These are phyloP conservation scores for Schizopora paradoxa DNA, from an alignment of 1,284 basidiomycete species.

Conservation along the genomic window DNA sequence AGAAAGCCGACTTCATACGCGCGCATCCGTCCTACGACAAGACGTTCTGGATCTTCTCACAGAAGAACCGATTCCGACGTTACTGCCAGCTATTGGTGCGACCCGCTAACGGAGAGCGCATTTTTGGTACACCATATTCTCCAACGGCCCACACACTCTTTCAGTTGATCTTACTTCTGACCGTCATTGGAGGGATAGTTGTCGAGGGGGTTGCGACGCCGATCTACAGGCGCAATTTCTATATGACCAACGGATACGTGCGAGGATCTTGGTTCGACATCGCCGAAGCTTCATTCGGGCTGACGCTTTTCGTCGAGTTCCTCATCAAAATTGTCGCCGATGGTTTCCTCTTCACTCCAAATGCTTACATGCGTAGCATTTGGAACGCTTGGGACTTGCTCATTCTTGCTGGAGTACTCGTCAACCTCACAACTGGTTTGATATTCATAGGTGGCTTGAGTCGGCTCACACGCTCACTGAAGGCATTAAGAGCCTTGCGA, in stretches of 20 bases:
- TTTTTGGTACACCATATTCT: slow-evolving; percentile 71
- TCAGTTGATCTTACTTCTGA: slow-evolving; percentile 68
- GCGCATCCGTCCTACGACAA: slow-evolving; percentile 90
- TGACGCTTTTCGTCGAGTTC: slow-evolving; percentile 81
- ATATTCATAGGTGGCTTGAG: slow-evolving; percentile 78
- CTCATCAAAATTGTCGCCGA: slow-evolving; percentile 91
- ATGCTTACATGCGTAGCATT: slow-evolving; percentile 86
- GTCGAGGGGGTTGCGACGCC: slow-evolving; percentile 87
- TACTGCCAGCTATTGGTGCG: slow-evolving; percentile 83
- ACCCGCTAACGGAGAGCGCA: slow-evolving; percentile 80
- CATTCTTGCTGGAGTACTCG: slow-evolving; percentile 76
- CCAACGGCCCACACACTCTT: slow-evolving; percentile 68
- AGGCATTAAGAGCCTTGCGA: slow-evolving; percentile 85
- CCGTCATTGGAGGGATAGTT: slow-evolving; percentile 82
- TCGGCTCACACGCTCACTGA: slow-evolving; percentile 81
- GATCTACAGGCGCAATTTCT: slow-evolving; percentile 76
- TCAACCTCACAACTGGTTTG: slow-evolving; percentile 79
- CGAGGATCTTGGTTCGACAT: slow-evolving; percentile 87
- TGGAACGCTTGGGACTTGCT: slow-evolving; percentile 94
- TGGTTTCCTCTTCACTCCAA: slow-evolving; percentile 89
- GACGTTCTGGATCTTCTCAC: slow-evolving; percentile 86
- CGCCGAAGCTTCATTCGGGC: slow-evolving; percentile 72
- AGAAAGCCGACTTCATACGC: slow-evolving; percentile 84
- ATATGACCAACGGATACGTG: slow-evolving; percentile 50
- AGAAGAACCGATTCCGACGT: slow-evolving; percentile 70